These are phyloP conservation scores for Hymenoscyphus fraxineus DNA, from an alignment of 2,329 filamentous ascomycete species.

Conservation along the genomic window DNA sequence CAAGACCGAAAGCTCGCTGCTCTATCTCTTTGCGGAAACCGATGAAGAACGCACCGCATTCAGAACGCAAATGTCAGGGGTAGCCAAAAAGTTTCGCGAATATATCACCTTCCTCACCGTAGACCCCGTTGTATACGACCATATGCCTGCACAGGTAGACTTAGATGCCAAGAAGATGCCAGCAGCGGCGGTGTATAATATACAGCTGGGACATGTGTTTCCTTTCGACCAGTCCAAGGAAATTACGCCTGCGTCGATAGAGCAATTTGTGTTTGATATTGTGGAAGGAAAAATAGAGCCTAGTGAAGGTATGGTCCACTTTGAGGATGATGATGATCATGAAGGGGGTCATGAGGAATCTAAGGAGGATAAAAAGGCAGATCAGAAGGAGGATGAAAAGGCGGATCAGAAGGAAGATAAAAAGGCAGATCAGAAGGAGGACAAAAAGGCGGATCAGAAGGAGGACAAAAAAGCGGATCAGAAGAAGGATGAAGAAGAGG, in stretches of 20 bases:
- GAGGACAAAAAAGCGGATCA: no score
- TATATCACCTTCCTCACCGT: slow-evolving; percentile 48
- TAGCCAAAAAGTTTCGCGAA: slow-evolving; percentile 42
- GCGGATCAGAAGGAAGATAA: no score
- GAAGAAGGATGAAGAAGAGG: no score
- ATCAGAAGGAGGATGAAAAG: no score
- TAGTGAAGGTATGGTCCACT: background rate
- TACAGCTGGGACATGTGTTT: slow-evolving; percentile 43
- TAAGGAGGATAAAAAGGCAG: no score
- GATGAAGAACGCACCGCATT: slow-evolving; percentile 37
- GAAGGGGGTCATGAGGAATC: background rate
- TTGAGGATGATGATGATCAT: background rate
- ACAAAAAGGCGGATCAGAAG: no score
- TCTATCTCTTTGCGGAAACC: slow-evolving; percentile 37
- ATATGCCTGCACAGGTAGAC: slow-evolving; percentile 42
- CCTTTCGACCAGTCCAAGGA: slow-evolving; percentile 34
- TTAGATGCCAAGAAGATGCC: slow-evolving; percentile 31
- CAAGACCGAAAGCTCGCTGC: slow-evolving; percentile 39
- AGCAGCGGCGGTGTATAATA: slow-evolving; percentile 44
- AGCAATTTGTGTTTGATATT: slow-evolving; percentile 39
- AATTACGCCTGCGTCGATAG: slow-evolving; percentile 38
- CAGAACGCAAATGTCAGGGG: slow-evolving; percentile 39
- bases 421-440: no score
- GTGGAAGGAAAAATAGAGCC: background rate
- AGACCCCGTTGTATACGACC: slow-evolving; percentile 43